A percentile compares a stretch with the other conserved stretches of the same genome.
These are phyloP conservation scores for Pleurotus giganteus DNA, from an alignment of 768 basidiomycete genomes.

Conservation along the genomic window DNA sequence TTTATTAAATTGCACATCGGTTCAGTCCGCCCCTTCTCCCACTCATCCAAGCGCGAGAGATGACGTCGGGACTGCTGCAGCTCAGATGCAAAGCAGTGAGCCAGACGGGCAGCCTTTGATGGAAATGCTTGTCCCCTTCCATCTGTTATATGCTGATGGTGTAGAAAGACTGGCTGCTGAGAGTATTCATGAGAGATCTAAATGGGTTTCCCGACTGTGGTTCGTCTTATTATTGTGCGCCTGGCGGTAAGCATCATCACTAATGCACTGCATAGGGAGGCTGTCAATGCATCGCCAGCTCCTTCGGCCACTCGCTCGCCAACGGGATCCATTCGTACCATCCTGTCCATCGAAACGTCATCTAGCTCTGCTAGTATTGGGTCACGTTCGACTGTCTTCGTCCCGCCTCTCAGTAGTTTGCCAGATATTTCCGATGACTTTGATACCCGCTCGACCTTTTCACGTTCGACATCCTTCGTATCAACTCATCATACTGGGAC, in stretches of 20 bases:
- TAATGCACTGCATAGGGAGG: constrained; percentile 54
- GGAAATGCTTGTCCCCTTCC: constrained; percentile 85
- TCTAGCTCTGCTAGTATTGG: constrained; percentile 43
- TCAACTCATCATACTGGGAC: constrained; percentile 64
- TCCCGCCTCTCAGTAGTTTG: constrained; percentile 70
- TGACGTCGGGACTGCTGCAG: constrained; percentile 86
- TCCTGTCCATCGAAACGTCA: constrained; percentile 52
- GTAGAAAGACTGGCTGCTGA: constrained; percentile 89
- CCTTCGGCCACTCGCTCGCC: constrained; percentile 51
- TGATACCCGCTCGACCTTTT: constrained; percentile 28
- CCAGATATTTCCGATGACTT: constrained; percentile 65
- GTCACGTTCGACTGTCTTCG: constrained; percentile 72
- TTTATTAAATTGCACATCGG: constrained; percentile 81
- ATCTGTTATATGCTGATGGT: constrained; percentile 87
- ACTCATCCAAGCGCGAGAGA: constrained; percentile 78
- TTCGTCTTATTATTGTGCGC: constrained; percentile 38
- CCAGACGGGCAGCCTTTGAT: constrained; percentile 49
- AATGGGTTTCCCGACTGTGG: constrained; percentile 93
- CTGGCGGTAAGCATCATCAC: constrained; percentile 7
- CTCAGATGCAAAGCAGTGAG: constrained; percentile 54
- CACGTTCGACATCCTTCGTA: constrained; percentile 43
- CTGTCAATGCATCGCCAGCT: constrained; percentile 61
- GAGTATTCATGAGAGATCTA: constrained; percentile 79
- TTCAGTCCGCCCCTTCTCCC: constrained; percentile 80
- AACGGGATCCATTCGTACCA: constrained; percentile 60